These are phyloP conservation scores for Gastrodia elata DNA, from an alignment of 106 monocot genomes.

Conservation along the genomic window DNA sequence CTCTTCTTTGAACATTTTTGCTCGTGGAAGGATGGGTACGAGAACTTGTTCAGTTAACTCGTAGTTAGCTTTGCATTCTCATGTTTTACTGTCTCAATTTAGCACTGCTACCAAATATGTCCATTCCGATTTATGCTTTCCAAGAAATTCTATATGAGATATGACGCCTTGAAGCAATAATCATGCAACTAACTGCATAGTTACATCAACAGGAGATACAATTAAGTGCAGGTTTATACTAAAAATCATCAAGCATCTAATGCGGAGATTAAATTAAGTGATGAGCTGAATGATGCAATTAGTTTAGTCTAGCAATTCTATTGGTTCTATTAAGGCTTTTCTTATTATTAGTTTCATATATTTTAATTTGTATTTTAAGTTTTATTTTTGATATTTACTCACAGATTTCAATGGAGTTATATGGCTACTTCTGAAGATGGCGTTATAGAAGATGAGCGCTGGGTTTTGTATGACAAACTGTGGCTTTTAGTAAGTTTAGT, in stretches of 20 bases:
- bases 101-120: background rate
- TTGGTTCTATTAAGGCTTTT: background rate
- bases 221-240: background rate
- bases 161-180: background rate
- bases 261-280: background rate
- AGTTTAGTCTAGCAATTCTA: background rate
- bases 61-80: background rate
- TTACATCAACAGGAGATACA: background rate
- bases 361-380: background rate
- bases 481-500: constrained; percentile 68
- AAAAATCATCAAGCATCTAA: background rate
- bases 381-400: constrained; percentile 8
- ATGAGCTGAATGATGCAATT: background rate
- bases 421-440: constrained; percentile 13
- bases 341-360: background rate
- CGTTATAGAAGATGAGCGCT: constrained; percentile 32
- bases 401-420: constrained; percentile 45
- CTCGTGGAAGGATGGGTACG: no score
- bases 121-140: background rate
- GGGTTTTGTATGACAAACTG: constrained; percentile 72
- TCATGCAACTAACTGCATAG: background rate
- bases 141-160: constrained; percentile 1
- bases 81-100: background rate
- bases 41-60: no score
- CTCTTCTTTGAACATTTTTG: no score